Conservation (phyloP, 345 rosid genomes). For the Litchi chinensis region DNA sequence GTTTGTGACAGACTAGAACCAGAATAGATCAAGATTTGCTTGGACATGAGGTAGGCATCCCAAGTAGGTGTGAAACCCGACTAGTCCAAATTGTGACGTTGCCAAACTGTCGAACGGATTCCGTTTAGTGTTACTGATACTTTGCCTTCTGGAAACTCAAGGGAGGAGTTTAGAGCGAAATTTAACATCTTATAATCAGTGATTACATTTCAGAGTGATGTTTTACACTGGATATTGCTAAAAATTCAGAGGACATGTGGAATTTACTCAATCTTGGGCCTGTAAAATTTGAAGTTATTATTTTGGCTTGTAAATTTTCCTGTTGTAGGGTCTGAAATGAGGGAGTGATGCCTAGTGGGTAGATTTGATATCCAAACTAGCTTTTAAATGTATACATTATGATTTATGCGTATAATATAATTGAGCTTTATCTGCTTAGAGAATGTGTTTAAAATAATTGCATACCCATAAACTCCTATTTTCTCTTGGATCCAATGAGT, state of each 20-base stretch:
- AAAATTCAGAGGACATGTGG: background rate
- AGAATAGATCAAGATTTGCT: background rate
- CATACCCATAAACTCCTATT: too few relatives aligned
- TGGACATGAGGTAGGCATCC: background rate
- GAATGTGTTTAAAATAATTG: too few relatives aligned
- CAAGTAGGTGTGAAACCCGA: background rate
- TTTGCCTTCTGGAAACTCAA: conserved; percentile 2
- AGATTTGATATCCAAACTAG: background rate
- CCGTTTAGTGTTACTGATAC: background rate
- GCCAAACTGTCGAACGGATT: background rate
- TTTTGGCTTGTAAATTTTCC: background rate
- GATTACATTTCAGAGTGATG: background rate
- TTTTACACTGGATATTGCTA: background rate
- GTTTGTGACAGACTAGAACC: background rate
- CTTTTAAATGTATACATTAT: too few relatives aligned
- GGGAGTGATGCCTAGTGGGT: background rate
- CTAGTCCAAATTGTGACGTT: background rate
- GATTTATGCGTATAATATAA: too few relatives aligned
- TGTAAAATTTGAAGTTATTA: background rate
- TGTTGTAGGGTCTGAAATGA: background rate
- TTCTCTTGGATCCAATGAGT: background rate
- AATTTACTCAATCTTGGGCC: conserved; percentile 14
- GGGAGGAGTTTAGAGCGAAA: background rate
- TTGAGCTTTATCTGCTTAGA: too few relatives aligned
- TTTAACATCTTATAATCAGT: background rate